Conservation (phyloP, 208 protist species). For the Acanthamoeba lenticulata region DNA sequence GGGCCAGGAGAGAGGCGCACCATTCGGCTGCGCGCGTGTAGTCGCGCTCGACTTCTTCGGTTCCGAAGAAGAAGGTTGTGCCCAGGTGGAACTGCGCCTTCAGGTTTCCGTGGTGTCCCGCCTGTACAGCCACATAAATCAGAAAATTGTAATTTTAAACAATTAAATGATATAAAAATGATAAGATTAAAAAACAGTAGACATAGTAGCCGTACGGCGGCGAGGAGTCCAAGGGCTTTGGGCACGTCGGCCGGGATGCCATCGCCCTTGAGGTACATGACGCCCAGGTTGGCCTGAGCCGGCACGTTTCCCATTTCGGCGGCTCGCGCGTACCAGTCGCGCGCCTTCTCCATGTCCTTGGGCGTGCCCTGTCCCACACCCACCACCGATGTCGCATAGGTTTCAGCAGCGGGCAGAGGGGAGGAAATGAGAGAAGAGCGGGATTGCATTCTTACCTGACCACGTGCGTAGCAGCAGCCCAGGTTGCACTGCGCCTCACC, state of each 20-base stretch:
- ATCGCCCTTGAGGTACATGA: slow-evolving; percentile 33
- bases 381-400: not conserved
- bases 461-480: not conserved
- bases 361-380: not conserved
- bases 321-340: not conserved
- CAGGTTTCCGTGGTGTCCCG: not conserved
- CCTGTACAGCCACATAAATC: not conserved
- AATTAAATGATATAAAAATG: not conserved
- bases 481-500: slow-evolving; percentile 49
- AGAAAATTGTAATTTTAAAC: no score
- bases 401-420: not conserved
- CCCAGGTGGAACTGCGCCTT: slow-evolving; percentile 28
- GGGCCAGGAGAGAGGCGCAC: no score
- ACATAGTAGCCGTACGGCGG: not conserved
- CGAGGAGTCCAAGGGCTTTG: not conserved
- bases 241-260: not conserved
- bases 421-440: not conserved
- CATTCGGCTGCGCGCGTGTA: not conserved
- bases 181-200: not conserved
- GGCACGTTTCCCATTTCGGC: slow-evolving; percentile 26
- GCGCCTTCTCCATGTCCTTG: slow-evolving; percentile 32
- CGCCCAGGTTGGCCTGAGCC: slow-evolving; percentile 25
- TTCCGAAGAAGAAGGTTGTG: not conserved
- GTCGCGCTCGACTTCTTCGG: not conserved
- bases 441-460: not conserved